Conservation (phyloP, 164 flowering plant genomes). For the Tetrastigma voinierianum region DNA sequence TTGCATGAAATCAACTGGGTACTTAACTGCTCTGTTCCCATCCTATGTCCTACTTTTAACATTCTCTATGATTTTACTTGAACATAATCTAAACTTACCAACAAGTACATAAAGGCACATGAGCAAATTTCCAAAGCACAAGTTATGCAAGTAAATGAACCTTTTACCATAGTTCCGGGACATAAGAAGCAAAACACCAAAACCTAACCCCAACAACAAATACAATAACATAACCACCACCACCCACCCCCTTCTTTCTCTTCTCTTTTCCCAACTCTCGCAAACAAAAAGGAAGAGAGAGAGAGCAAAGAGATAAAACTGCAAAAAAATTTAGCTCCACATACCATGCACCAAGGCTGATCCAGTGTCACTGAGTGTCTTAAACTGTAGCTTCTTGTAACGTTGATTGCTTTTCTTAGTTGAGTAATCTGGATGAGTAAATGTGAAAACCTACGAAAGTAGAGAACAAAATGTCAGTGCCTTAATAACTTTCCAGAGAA, state of each 20-base stretch:
- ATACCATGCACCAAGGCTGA: conserved; percentile 91
- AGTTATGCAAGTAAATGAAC: no score
- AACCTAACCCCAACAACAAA: no score
- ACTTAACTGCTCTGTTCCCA: not conserved
- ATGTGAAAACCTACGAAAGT: conserved; percentile 71
- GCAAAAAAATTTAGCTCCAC: conserved; percentile 4
- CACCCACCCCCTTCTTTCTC: no score
- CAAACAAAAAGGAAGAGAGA: not conserved
- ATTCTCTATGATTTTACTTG: not conserved
- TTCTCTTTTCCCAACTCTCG: no score
- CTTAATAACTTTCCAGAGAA: no score
- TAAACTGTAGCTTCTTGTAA: conserved; percentile 72
- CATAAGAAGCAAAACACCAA: no score
- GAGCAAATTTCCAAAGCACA: not conserved
- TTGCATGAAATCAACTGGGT: not conserved
- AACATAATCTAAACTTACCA: not conserved
- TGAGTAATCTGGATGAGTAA: conserved; percentile 74
- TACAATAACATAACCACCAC: no score
- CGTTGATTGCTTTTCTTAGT: conserved; percentile 65
- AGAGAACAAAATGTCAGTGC: conserved; percentile 3
- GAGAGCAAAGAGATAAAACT: no score
- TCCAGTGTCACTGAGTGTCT: conserved; percentile 75
- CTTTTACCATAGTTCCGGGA: no score
- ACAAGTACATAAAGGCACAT: not conserved
- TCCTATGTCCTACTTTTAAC: not conserved